Evolutionary conservation across 345 rosid species (phyloP), one percentile per base, ranked within the genome.

Genomic region (Rhizophora apiculata): DNA sequence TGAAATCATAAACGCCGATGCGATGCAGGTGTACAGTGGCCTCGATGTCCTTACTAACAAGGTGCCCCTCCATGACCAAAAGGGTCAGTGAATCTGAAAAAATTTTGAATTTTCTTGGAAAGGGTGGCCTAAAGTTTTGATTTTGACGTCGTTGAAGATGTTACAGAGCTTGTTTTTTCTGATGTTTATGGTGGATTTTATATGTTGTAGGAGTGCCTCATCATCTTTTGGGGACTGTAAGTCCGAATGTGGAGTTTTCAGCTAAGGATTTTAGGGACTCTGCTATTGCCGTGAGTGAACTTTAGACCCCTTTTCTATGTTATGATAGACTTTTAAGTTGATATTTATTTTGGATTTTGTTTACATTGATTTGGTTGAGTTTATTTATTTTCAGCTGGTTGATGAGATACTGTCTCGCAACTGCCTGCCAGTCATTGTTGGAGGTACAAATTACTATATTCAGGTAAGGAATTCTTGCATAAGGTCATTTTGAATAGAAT

Each of bases 1-100:
- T 31, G 98, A 92, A 80, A 80, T 95, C 76, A 85, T 95, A 78
- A 95, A 92, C 83, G 97, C 98, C 59, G 98, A 95, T 79, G 92
- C 97, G 39, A 95, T 92, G 99, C 98, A 92, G 81, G 92, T 95
- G 69, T 92, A 92, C 76, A 60, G 71, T 53, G 92, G 97, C 48
- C 94, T 95, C 60, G 91, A 95, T 68, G 85, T 95, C 21, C 91
- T 92, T 74, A 92, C 97, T 84, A 95, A 92, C 68, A 95, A 92
- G 48, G 88, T 92, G 48, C 80, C 96, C 46, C 37, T 79, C 36
- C 62, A 74, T 22, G 92, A 95, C 19, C 97, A 90, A 77, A 83
- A 82, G 51, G 97, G 99, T 85, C 6, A 68, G 20, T 32, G 6
- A 18, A 0, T 31, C 55, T 1, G 24, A 22, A 55, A 55, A 55